A percentile compares a stretch with the other conserved stretches of the same genome.
Conservation (phyloP, 345 rosid genomes). For the Melaleuca quinquenervia region DNA sequence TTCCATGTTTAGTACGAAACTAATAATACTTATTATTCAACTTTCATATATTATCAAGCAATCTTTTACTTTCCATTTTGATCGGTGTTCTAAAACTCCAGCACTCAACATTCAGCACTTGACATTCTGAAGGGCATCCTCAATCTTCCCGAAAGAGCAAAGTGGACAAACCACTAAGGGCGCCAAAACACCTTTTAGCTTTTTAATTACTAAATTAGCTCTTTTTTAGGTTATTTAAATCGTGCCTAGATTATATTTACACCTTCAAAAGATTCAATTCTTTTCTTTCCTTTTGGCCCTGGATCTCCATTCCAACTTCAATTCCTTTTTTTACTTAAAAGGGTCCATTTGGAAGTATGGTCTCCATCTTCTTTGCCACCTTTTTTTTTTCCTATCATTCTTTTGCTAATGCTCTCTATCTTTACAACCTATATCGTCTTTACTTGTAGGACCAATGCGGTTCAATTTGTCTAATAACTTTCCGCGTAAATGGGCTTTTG, state of each 20-base stretch:
- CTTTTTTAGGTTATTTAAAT: not conserved
- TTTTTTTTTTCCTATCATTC: not conserved
- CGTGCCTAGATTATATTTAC: not conserved
- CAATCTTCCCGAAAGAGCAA: not conserved
- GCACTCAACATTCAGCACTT: not conserved
- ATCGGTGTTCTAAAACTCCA: not conserved
- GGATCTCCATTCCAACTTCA: not conserved
- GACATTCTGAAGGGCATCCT: not conserved
- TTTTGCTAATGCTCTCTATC: slow-evolving; percentile 9
- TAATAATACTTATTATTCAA: not conserved
- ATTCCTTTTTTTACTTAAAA: not conserved
- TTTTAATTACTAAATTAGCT: not conserved
- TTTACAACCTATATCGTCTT: slow-evolving; percentile 6
- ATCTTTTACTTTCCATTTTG: not conserved
- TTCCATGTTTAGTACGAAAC: not conserved
- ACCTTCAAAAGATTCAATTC: not conserved
- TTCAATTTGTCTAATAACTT: not conserved
- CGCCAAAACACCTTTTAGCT: not conserved
- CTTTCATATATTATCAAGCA: not conserved
- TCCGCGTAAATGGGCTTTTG: not conserved
- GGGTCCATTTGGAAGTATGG: not conserved
- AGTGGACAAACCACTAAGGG: not conserved
- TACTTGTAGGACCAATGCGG: slow-evolving; percentile 3
- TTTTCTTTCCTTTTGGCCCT: not conserved
- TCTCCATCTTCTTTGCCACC: not conserved